A percentile compares a stretch with the other conserved stretches of the same genome.
Evolutionary conservation across 345 rosid genomes (phyloP).

Genomic region (Raphanus sativus): DNA sequence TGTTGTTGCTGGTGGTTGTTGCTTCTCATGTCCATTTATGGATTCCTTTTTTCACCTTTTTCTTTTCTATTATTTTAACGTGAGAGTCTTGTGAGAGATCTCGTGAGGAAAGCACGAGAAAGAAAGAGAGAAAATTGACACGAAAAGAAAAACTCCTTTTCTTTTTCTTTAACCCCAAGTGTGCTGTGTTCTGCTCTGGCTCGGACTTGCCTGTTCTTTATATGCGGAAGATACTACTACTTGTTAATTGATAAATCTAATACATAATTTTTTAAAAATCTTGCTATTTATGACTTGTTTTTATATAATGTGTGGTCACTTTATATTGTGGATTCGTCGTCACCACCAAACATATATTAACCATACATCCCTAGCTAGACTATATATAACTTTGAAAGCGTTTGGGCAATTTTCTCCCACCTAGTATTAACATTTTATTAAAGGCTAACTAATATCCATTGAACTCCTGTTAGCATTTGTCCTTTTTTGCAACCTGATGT

Average conservation of each 20-base stretch:
- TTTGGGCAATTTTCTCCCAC: constrained; percentile 8
- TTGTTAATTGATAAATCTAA: neutral
- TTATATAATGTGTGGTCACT: neutral
- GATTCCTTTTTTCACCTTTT: constrained; percentile 23
- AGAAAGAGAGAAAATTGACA: constrained; percentile 20
- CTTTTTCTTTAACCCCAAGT: neutral
- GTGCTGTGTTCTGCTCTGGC: constrained; percentile 7
- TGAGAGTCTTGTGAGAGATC: constrained; percentile 36
- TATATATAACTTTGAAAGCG: neutral
- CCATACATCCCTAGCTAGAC: constrained; percentile 20
- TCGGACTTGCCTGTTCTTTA: constrained; percentile 17
- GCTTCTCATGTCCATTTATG: constrained; percentile 44
- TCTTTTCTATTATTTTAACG: neutral
- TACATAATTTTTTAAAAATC: neutral
- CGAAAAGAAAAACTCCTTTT: neutral
- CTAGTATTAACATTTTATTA: neutral
- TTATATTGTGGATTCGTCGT: constrained; percentile 18
- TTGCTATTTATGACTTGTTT: neutral
- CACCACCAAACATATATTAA: constrained; percentile 30
- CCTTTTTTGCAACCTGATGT: neutral
- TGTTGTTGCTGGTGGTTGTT: constrained; percentile 39
- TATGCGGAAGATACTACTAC: constrained; percentile 1
- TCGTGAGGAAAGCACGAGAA: constrained; percentile 41
- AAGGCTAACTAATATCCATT: neutral
- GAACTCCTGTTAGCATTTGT: neutral